Evolutionary conservation across 1,139 yeast species (phyloP), one percentile per base, ranked within the genome.

Genomic region (Protomyces pachydermus): DNA sequence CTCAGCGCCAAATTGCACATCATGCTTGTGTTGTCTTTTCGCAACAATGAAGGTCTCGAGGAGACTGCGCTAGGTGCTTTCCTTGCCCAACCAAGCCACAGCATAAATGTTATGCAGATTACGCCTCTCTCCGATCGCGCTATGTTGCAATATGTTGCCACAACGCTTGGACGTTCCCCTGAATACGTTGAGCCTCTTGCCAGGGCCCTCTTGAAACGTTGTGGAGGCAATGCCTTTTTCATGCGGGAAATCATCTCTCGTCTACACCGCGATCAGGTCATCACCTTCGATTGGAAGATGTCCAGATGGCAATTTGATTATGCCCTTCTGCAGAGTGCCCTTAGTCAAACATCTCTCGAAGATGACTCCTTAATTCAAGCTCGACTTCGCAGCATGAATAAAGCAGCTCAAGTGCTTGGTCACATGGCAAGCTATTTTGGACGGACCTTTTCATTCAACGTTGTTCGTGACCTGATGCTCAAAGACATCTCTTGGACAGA

Each of bases 391-490:
- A 67, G 64, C 25, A 56, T 64, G 54, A 68, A 67, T 16, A 61
- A 61, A 20, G 58, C 65, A 10, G 52, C 65, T 16, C 53, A 61
- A 10, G 64, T 54, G 23, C 66, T 67, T 28, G 50, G 66, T 48
- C 42, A 38, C 14, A 67, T 69, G 69, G 69, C 69, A 1, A 57
- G 65, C 16, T 60, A 67, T 10, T 56, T 65, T 14, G 69, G 67
- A 4, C 38, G 58, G 9, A 61, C 68, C 8, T 67, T 67, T 54
- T 61, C 68, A 14, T 67, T 66, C 54, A 38, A 54, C 2, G 25
- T 67, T 18, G 69, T 67, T 38, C 62, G 56, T 37, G 28, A n/a
- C 34, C 53, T 66, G 28, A 64, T 64, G 67, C 28, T 38, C 51
- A 35, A 25, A n/a, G 45, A 39, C 16, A 39, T 39, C 9, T 23